Conservation (phyloP, 1,284 basidiomycete species). For the Ustilago loliicola region DNA sequence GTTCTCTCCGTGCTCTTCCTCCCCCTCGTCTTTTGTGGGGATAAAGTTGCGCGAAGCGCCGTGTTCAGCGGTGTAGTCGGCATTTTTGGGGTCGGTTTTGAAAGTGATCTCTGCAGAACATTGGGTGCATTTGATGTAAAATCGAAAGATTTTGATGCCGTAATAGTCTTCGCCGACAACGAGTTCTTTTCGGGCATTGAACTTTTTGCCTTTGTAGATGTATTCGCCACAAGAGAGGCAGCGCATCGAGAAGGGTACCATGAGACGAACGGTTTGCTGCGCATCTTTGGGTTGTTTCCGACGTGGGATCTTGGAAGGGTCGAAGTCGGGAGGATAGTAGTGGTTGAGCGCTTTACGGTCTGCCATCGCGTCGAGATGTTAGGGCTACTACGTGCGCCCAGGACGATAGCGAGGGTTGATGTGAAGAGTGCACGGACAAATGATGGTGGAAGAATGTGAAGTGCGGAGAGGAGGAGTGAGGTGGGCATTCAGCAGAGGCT, state of each 20-base stretch:
- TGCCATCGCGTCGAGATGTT: constrained; percentile 63
- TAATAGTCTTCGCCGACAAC: constrained; percentile 97
- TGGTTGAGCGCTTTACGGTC: constrained; percentile 72
- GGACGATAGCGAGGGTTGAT: background rate
- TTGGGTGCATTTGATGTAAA: constrained; percentile 69
- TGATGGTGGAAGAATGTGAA: constrained; percentile 14
- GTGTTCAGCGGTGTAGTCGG: constrained; percentile 68
- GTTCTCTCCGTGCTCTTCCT: constrained; percentile 48
- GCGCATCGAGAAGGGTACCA: constrained; percentile 98
- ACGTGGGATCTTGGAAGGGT: constrained; percentile 94
- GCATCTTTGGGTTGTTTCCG: constrained; percentile 88
- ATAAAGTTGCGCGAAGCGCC: constrained; percentile 68
- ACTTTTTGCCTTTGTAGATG: constrained; percentile 94
- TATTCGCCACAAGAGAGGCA: constrained; percentile 91
- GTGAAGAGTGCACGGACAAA: too few relatives aligned
- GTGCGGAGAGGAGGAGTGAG: background rate
- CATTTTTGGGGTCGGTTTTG: constrained; percentile 95
- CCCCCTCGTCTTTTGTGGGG: constrained; percentile 49
- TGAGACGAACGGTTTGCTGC: constrained; percentile 95
- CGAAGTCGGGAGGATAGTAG: constrained; percentile 82
- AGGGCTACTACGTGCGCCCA: constrained; percentile 11
- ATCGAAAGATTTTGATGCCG: constrained; percentile 88
- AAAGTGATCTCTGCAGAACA: constrained; percentile 96
- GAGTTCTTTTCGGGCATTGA: constrained; percentile 98
- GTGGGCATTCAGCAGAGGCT: background rate